phyloP scores from a whole-genome alignment of 2,329 filamentous ascomycete species.

The Penicillium sp. region DNA sequence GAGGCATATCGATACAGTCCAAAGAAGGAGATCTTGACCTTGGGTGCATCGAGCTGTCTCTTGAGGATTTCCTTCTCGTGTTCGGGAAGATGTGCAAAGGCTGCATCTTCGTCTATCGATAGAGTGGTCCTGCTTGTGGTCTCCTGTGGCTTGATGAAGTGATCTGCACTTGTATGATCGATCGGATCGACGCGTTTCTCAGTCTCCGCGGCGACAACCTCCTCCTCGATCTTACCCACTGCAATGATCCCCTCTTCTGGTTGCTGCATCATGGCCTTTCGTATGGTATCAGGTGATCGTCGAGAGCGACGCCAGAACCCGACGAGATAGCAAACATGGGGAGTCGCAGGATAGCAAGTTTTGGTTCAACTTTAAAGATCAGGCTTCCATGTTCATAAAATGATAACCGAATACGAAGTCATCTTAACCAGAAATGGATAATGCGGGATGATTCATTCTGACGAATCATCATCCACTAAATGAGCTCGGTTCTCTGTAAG shows the following conservation, averaged over 20 bases:
- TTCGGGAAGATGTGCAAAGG: not conserved
- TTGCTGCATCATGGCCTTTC: not conserved
- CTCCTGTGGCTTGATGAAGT: not conserved
- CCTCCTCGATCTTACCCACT: not conserved
- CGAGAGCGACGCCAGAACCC: not conserved
- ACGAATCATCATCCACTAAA: not conserved
- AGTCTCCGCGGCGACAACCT: not conserved
- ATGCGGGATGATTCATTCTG: not conserved
- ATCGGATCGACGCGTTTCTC: not conserved
- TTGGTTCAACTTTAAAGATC: not conserved
- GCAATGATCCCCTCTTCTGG: not conserved
- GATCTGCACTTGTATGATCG: not conserved
- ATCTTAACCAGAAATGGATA: not conserved
- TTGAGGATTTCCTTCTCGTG: slow-evolving; percentile 65
- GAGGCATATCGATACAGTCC: slow-evolving; percentile 72
- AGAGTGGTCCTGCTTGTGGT: not conserved
- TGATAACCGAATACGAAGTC: not conserved
- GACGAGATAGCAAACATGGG: not conserved
- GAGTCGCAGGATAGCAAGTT: not conserved
- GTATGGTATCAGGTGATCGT: not conserved
- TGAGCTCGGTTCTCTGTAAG: not conserved
- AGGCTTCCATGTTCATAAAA: not conserved
- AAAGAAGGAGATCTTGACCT: slow-evolving; percentile 63
- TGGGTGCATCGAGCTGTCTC: slow-evolving; percentile 66
- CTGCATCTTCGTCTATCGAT: not conserved